Evolutionary conservation across 2,329 filamentous ascomycete species (phyloP), one percentile per base, ranked within the genome.

Genomic region (Ceratocystis diversiconidia): DNA sequence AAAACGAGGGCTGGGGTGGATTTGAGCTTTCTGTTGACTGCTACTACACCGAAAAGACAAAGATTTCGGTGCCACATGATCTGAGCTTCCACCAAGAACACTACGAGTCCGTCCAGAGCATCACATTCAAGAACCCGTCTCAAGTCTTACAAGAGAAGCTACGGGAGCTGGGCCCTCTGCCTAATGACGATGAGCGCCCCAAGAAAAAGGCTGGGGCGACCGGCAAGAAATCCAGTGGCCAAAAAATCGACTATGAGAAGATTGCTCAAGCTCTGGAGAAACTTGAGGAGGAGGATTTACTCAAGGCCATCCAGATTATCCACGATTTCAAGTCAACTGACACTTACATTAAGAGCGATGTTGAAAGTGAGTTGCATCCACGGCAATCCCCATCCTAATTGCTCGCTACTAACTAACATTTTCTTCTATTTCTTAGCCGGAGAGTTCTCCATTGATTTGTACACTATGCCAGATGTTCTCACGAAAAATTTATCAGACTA

Each of bases 401-500:
- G 59, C 62, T 60, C 59, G 41, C 30, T 66, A 65, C 55, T 67
- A 59, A 65, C 55, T 67, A 59, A 67, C 60, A 68, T 64, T 68
- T 70, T 69, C 62, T 71, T 70, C 10, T 5, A 8, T 55, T 19
- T 28, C 32, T 10, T 70, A 82, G 91, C 92, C 73, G 94, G 94
- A 72, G 94, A 99, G 77, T 99, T 99, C 78, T 94, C 96, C 68
- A 92, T 99, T 71, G 94, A 99, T 73, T 82, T 99, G 67, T 97
- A 96, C 78, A 97, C 94, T n/a, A 85, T 99, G 69, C 92, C 94
- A 0, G 94, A 97, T 70, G 77, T 79, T 32, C 81, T 97, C 46
- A 88, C 94, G 73, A 95, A 94, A 76, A 91, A 90, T 85, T 85
- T 99, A 68, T 97, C 92, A 92, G 92, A 96, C 68, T 95, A 94